These are phyloP conservation scores for Naegleria fowleri DNA, from an alignment of 208 protist species.

Conservation along the genomic window DNA sequence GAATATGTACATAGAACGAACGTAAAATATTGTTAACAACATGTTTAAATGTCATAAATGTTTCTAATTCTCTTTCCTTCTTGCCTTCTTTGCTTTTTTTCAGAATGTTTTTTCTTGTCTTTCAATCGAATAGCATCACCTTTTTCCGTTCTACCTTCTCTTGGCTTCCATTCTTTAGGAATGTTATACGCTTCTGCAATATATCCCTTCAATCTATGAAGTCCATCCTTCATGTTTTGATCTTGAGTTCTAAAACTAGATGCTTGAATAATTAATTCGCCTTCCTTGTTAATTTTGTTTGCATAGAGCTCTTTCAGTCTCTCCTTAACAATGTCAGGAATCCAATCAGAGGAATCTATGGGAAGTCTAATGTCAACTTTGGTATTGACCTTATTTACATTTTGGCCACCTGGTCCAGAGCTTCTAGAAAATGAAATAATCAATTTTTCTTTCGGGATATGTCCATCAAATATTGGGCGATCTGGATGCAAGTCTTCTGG, in stretches of 20 bases:
- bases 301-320: slow-evolving; percentile 29
- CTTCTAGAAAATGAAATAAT: slow-evolving; percentile 25
- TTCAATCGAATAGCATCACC: slow-evolving; percentile 33
- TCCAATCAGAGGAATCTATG: slow-evolving; percentile 42
- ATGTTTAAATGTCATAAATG: background rate
- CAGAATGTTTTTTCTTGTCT: slow-evolving; percentile 31
- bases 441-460: slow-evolving; percentile 14
- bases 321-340: slow-evolving; percentile 34
- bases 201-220: slow-evolving; percentile 43
- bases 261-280: slow-evolving; percentile 40
- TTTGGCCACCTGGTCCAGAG: slow-evolving; percentile 51
- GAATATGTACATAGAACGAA: background rate
- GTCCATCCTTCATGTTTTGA: slow-evolving; percentile 39
- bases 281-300: slow-evolving; percentile 44
- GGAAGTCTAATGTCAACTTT: slow-evolving; percentile 49
- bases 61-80: slow-evolving; percentile 16
- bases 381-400: slow-evolving; percentile 59
- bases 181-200: slow-evolving; percentile 30
- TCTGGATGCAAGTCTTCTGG: background rate
- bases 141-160: slow-evolving; percentile 26
- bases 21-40: background rate
- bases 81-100: slow-evolving; percentile 16
- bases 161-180: slow-evolving; percentile 32
- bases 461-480: background rate
- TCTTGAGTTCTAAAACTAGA: slow-evolving; percentile 38